Conservation (phyloP, 495 filamentous ascomycete species). For the Podospora sp. region DNA sequence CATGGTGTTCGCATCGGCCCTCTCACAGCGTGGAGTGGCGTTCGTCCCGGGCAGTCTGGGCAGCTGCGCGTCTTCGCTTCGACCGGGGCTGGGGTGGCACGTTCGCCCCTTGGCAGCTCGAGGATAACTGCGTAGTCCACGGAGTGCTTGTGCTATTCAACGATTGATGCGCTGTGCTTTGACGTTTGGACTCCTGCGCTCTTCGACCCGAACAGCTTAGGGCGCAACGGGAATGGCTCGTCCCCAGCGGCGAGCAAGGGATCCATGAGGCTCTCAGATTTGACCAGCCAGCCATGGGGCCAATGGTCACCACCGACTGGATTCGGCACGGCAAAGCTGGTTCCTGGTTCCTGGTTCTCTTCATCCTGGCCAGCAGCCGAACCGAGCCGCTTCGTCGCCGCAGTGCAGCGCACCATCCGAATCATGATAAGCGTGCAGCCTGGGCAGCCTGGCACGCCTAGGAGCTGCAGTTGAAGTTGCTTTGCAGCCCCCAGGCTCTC, state of each 20-base stretch:
- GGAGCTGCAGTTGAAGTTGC: background rate
- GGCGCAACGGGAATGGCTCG: background rate
- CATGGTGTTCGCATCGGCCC: background rate
- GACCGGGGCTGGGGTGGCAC: background rate
- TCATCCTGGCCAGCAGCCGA: conserved; percentile 10
- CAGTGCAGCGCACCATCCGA: background rate
- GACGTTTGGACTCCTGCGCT: background rate
- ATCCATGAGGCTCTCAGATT: conserved; percentile 5
- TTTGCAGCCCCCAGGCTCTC: background rate
- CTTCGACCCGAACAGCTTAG: background rate
- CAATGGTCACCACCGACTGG: background rate
- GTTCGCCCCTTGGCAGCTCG: background rate
- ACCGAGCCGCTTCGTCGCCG: conserved; percentile 8
- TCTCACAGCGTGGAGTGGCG: background rate
- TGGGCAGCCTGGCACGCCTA: background rate
- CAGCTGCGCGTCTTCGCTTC: background rate
- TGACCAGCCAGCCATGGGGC: background rate
- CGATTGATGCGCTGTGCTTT: background rate
- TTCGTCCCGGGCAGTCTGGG: background rate
- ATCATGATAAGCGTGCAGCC: conserved; percentile 9
- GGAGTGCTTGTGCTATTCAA: background rate
- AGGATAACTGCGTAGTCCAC: background rate
- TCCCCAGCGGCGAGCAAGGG: background rate
- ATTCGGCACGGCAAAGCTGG: conserved; percentile 4
- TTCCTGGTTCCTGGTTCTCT: conserved; percentile 21